A percentile compares a stretch with the other conserved stretches of the same genome.
Conservation (phyloP, 1,284 basidiomycete genomes). For the Pholiota adiposa region DNA sequence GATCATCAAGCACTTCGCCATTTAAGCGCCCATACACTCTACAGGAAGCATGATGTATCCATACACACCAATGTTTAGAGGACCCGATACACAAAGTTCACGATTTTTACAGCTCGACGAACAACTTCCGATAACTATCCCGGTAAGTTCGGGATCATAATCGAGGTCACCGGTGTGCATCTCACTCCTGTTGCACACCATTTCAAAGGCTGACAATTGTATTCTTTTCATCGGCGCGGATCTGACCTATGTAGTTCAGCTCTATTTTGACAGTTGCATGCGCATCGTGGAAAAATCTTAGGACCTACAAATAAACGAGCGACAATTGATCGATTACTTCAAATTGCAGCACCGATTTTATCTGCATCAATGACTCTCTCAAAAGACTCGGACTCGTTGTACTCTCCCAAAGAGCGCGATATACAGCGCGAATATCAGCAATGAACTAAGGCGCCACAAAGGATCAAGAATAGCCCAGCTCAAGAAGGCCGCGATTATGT, state of each 20-base stretch:
- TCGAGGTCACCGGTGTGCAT: no score
- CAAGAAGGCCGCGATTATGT: conserved; percentile 14
- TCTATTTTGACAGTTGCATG: no score
- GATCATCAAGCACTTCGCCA: no score
- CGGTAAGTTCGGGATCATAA: not conserved
- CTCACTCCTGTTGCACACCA: no score
- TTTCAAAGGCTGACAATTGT: no score
- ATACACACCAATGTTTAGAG: no score
- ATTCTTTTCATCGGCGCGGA: no score
- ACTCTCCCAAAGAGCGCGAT: not conserved
- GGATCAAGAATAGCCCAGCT: conserved; percentile 15
- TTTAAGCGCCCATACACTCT: no score
- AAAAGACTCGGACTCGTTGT: not conserved
- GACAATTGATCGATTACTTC: not conserved
- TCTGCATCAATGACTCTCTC: not conserved
- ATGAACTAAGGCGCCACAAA: conserved; percentile 14
- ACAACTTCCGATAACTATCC: not conserved
- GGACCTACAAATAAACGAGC: not conserved
- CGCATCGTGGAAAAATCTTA: not conserved
- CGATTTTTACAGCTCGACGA: no score
- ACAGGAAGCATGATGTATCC: no score
- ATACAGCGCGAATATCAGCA: conserved; percentile 10
- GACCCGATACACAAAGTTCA: no score
- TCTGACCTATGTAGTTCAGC: no score
- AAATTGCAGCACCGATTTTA: not conserved